Base-by-base conservation (phyloP, 2,329 filamentous ascomycete genomes). In the Neofusicoccum laricinum region DNA sequence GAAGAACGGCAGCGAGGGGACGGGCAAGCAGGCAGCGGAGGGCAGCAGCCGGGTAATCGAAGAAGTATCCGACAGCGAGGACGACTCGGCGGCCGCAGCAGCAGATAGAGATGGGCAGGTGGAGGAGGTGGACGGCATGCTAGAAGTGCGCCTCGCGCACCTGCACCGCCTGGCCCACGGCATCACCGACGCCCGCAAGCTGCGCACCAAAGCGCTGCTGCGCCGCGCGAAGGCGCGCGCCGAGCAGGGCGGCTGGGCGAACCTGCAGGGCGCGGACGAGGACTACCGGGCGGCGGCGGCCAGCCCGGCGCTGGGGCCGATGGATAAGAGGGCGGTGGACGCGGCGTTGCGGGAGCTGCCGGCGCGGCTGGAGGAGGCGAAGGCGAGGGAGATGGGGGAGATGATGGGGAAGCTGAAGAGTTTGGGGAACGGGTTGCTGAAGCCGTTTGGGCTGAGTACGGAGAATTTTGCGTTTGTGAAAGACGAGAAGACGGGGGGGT, bases 331-430 rank as follows among this genome's bases (percentile, higher is more conserved):
- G 70, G 85, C 89, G 15, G 90, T 96, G 1, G 82, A 86, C 61
- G 78, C 81, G 32, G 89, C 92, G 69, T 80, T 96, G 65, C 77
- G 82, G 14, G 79, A 81, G 21, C 78, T 98, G 43, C 91, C 92
- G 1, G 80, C 84, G 1, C 83, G 84, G 67, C 85, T 92, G 57
- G 91, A 94, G 68, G 85, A 85, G 17, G 93, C 93, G 1, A 92
- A 93, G 78, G 90, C 97, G 72, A 85, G 85, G 69, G 95, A 99
- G 78, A 92, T 95, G 85, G 89, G 86, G 2, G 94, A 99, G 79
- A 97, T 98, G 93, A 96, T 97, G 93, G 91, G 90, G 17, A 97
- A 98, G 80, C 79, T 99, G 71, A 97, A 96, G 75, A 88, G 91
- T 78, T 80, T 99, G 66, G 95, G 95, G 0, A 97, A 99, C 74